Evolutionary conservation across 139 green algal genomes (phyloP), one percentile per base, ranked within the genome.

Genomic region (Volvox reticuliferus): DNA sequence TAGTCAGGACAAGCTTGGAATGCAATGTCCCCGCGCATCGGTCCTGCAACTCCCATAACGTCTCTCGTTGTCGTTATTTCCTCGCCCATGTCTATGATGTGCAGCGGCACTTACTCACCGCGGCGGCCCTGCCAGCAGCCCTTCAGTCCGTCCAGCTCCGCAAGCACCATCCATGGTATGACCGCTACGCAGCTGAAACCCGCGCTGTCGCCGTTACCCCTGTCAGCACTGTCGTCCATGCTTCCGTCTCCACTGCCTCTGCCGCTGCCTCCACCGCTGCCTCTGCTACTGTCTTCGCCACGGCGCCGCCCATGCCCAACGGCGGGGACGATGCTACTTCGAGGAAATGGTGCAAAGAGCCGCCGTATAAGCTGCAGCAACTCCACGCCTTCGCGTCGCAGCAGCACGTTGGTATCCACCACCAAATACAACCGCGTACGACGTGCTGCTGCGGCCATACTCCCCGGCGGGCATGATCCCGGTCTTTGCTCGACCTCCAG

Each of bases 111-210:
- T 55, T 55, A 55, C 44, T 55, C 44, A 55, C 44, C 9, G 44
- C 44, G 44, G 9, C 44, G 44, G 44, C 44, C 44, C 44, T 28
- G 65, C 65, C 65, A 24, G 2, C 6, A 24, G 21, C 78, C 22
- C n/a, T 89, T 89, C 1, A 89, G 69, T 1, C 69, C n/a, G 30
- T 89, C 85, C 44, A 89, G 85, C 85, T 89, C 85, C 85, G 85
- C 85, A 69, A 89, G 28, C 85, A 89, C 85, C 6, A 71, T 89
- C 85, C 85, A 89, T 5, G 85, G 85, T 37, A 89, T 37, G 18
- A 89, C 69, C 16, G 69, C 85, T n/a, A 89, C 44, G 32, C 85
- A 89, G 83, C 68, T 80, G 1, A 80, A 37, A 17, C 20, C 67
- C 36, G 20, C 36, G 67, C 32, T 26, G 24, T 28, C 67, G 36